Percentiles rank a stretch among this genome's conserved stretches.
phyloP scores from a whole-genome alignment of 176 grass and related monocot species.

The Leersia perrieri region DNA sequence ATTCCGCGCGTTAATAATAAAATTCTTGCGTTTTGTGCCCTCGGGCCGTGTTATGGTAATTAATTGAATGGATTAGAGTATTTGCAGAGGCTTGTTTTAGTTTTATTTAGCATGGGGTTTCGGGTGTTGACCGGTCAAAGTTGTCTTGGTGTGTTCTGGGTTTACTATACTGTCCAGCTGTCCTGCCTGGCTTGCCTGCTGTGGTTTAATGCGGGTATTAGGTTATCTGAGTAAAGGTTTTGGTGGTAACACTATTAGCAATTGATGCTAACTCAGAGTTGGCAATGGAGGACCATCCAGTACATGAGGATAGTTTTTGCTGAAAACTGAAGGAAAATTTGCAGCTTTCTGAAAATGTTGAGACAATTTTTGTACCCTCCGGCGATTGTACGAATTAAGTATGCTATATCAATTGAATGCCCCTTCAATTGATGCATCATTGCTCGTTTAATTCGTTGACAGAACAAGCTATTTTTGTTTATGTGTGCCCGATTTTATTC shows the following conservation, averaged over 20 bases:
- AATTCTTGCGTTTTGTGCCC: not conserved
- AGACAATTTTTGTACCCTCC: no score
- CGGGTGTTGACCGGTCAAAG: conserved; percentile 36
- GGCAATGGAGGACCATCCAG: not conserved
- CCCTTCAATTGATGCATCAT: no score
- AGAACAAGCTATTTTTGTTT: not conserved
- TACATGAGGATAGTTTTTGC: not conserved
- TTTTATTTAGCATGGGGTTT: not conserved
- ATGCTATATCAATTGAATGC: no score
- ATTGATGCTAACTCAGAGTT: not conserved
- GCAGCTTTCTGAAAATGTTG: not conserved
- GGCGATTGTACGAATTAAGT: no score
- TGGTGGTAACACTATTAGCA: not conserved
- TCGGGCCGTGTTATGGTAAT: not conserved
- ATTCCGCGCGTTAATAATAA: not conserved
- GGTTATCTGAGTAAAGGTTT: not conserved
- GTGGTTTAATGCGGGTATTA: not conserved
- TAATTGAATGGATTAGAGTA: not conserved
- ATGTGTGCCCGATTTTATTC: not conserved
- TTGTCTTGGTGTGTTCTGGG: not conserved
- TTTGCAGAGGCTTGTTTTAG: not conserved
- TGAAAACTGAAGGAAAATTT: not conserved
- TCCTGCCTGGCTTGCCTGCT: no score
- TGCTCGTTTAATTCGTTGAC: no score
- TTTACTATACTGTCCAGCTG: no score